phyloP scores from a whole-genome alignment of 805 yeast genomes.

The Candida awuae region DNA sequence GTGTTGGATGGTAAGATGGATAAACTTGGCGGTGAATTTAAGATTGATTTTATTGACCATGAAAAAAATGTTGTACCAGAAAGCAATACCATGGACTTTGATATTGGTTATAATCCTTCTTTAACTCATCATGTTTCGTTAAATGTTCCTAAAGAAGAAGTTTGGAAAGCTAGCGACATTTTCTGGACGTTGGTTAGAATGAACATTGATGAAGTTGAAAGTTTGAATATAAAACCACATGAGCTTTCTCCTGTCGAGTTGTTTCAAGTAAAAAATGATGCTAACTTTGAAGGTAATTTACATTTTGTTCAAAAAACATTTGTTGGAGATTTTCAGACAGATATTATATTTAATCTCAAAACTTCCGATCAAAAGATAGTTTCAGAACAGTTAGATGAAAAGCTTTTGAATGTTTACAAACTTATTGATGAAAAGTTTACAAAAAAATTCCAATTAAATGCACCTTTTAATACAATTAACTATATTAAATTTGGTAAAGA shows the following conservation, averaged over 20 bases:
- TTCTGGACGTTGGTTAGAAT: conserved; percentile 65
- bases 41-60: conserved; percentile 50
- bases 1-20: conserved; percentile 45
- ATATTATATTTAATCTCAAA: conserved; percentile 50
- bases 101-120: conserved; percentile 46
- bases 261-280: conserved; percentile 50
- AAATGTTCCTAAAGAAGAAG: conserved; percentile 52
- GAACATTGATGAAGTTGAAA: conserved; percentile 39
- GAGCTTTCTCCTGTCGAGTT: conserved; percentile 39
- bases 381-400: conserved; percentile 30
- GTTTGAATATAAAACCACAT: conserved; percentile 8
- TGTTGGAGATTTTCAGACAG: conserved; percentile 69
- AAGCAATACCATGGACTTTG: conserved; percentile 18
- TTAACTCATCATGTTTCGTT: conserved; percentile 60
- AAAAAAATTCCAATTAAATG: conserved; percentile 38
- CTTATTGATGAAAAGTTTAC: conserved; percentile 48
- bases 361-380: conserved; percentile 33
- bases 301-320: conserved; percentile 75
- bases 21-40: conserved; percentile 59
- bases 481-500: conserved; percentile 63
- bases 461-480: conserved; percentile 42
- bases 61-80: conserved; percentile 37
- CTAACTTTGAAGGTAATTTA: conserved; percentile 60
- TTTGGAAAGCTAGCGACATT: conserved; percentile 75
- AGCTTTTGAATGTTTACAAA: conserved; percentile 27